Percentiles rank a stretch among this genome's conserved stretches.
Evolutionary conservation across 495 filamentous ascomycete genomes (phyloP).

Genomic region (Daldinia loculata): DNA sequence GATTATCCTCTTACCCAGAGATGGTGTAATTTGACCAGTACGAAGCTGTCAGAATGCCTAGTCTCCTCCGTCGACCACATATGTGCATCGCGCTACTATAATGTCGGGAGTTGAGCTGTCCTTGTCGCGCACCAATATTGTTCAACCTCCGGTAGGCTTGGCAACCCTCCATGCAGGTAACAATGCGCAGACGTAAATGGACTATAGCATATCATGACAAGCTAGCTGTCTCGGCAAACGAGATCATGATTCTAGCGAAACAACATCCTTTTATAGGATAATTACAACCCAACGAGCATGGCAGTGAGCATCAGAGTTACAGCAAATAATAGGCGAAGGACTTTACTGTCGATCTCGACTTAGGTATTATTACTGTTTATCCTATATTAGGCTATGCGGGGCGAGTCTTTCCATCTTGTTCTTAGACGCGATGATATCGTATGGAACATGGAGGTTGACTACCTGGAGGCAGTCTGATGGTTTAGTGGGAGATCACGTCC

Average conservation of each 20-base stretch:
- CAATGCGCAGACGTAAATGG: constrained; percentile 38
- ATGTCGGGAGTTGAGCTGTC: constrained; percentile 59
- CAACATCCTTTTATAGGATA: constrained; percentile 34
- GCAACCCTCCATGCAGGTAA: constrained; percentile 56
- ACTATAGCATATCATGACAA: constrained; percentile 32
- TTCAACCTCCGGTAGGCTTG: constrained; percentile 56
- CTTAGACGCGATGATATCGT: background rate
- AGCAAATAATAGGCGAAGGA: constrained; percentile 4
- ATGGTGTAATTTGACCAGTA: constrained; percentile 35
- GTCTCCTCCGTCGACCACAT: constrained; percentile 50
- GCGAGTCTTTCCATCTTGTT: constrained; percentile 11
- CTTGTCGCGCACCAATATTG: constrained; percentile 52
- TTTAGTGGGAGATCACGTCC: constrained; percentile 3
- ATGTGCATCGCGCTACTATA: constrained; percentile 42
- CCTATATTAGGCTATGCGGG: constrained; percentile 4
- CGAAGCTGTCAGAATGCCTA: constrained; percentile 45
- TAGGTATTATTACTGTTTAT: constrained; percentile 10
- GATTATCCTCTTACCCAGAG: constrained; percentile 52
- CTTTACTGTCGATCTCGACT: constrained; percentile 1
- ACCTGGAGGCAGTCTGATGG: background rate
- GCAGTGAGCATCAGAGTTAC: constrained; percentile 58
- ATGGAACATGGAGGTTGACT: constrained; percentile 4
- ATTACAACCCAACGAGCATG: constrained; percentile 68
- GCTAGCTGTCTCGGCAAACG: constrained; percentile 42
- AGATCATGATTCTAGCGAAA: constrained; percentile 42